Evolutionary conservation across 352 stramenopile genomes (phyloP), one percentile per base, ranked within the genome.

Genomic region (Plasmopara viticola): DNA sequence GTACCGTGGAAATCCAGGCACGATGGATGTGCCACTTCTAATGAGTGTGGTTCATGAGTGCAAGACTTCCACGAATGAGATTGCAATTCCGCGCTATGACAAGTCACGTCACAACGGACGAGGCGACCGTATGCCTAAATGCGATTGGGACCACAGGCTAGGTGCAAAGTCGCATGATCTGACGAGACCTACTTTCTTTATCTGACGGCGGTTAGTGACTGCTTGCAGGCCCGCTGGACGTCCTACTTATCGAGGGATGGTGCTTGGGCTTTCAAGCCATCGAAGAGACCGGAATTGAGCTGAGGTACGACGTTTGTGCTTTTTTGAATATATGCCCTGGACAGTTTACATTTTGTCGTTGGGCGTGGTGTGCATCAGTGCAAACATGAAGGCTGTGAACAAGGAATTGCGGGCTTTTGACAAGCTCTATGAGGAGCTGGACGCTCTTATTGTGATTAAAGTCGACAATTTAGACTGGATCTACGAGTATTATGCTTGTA

Each of bases 211-310:
- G 3, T 41, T 15, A 46, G n/a, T 56, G 35, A 5, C 13, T 38
- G 46, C 10, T 28, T 58, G 14, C 42, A 90, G 84, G 74, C 10
- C 79, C 80, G 12, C 55, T 92, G 39, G 85, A 95, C 35, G 76
- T 95, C 28, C 49, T 95, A 34, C 46, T 95, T 15, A 72, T 95
- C 30, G 85, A 95, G 59, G 85, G 85, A 18, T 95, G 85, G 85
- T 93, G 78, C 56, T 76, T 92, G 57, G 82, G 82, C 14, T 94
- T 95, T 52, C 67, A 84, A 57, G 69, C 85, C 1, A 54, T 83
- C 1, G 51, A 74, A 5, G 62, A 68, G 14, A 49, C 49, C 12
- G 66, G 55, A 25, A 17, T 58, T 9, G 44, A 68, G 20, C 48
- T 84, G 15, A 78, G 72, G 72, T 80, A 39, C 14, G 43, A 2